These are phyloP conservation scores for Lipomyces yamadae DNA, from an alignment of 805 yeast species.

Conservation along the genomic window DNA sequence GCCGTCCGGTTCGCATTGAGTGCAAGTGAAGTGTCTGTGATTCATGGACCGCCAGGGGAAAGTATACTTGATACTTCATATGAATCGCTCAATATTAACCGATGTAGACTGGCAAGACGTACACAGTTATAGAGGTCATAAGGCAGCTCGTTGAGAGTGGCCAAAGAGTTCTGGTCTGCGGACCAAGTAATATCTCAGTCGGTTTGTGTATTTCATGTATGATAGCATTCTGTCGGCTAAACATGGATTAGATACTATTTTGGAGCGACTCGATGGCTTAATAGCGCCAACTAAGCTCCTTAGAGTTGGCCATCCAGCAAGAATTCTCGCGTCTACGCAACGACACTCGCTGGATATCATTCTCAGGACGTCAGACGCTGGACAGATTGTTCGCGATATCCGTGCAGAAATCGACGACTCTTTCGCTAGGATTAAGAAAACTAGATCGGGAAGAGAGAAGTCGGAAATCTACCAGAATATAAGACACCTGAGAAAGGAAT, in stretches of 20 bases:
- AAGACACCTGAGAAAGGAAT: constrained; percentile 70
- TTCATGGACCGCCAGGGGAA: constrained; percentile 79
- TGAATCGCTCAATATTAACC: background rate
- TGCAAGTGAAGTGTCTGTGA: constrained; percentile 55
- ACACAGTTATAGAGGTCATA: constrained; percentile 79
- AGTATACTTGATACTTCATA: background rate
- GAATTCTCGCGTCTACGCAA: constrained; percentile 64
- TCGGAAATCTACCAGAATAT: constrained; percentile 70
- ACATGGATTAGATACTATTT: constrained; percentile 59
- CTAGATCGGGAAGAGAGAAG: constrained; percentile 67
- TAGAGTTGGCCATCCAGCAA: constrained; percentile 92
- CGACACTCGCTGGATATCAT: constrained; percentile 78
- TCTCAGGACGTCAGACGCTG: constrained; percentile 61
- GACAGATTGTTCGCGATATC: constrained; percentile 68
- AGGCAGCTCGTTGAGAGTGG: constrained; percentile 65
- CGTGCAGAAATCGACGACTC: constrained; percentile 66
- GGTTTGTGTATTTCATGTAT: constrained; percentile 46
- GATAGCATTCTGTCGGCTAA: background rate
- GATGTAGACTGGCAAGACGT: constrained; percentile 70
- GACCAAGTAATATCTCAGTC: constrained; percentile 91
- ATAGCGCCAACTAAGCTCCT: constrained; percentile 58
- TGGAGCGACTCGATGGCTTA: constrained; percentile 67
- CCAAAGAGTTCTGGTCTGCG: constrained; percentile 79
- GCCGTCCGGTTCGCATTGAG: constrained; percentile 72
- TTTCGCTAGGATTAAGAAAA: constrained; percentile 62